Evolutionary conservation across 2,329 filamentous ascomycete species (phyloP).

Genomic region (Colletotrichum destructivum): DNA sequence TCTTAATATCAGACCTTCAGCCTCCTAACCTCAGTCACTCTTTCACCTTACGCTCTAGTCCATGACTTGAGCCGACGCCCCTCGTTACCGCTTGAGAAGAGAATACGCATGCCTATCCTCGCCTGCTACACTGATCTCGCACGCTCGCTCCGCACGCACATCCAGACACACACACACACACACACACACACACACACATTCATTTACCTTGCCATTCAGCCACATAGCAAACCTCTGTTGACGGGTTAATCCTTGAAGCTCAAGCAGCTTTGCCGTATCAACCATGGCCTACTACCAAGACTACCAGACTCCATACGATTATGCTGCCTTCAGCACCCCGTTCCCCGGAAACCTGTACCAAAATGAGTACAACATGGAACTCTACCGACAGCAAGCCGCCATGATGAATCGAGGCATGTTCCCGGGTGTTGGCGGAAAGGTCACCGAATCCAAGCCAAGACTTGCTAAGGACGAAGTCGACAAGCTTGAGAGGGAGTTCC

Average conservation of each 20-base stretch:
- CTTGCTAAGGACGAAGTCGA: conserved; percentile 73
- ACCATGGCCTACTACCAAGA: conserved; percentile 41
- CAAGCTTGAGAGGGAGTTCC: conserved; percentile 72
- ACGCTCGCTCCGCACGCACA: conserved; percentile 15
- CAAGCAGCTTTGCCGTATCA: background rate
- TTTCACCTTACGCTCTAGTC: conserved; percentile 24
- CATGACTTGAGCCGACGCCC: conserved; percentile 15
- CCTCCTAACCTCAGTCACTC: conserved; percentile 44
- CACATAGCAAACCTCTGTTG: background rate
- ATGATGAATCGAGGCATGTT: conserved; percentile 42
- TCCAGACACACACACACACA: too few species aligned
- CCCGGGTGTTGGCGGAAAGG: conserved; percentile 45
- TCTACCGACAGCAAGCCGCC: conserved; percentile 27
- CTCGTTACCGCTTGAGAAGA: conserved; percentile 14
- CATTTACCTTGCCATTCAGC: background rate
- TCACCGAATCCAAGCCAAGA: conserved; percentile 66
- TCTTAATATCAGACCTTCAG: conserved; percentile 42
- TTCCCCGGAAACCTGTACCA: conserved; percentile 31
- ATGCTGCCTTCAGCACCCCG: conserved; percentile 28
- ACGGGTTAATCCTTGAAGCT: conserved; percentile 8
- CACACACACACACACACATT: too few species aligned
- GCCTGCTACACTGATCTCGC: background rate
- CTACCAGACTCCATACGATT: conserved; percentile 33
- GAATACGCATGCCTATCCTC: conserved; percentile 17
- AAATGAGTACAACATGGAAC: conserved; percentile 24